Evolutionary conservation across 2,329 filamentous ascomycete genomes (phyloP), one percentile per base, ranked within the genome.

Genomic region (Diaporthe amygdali): DNA sequence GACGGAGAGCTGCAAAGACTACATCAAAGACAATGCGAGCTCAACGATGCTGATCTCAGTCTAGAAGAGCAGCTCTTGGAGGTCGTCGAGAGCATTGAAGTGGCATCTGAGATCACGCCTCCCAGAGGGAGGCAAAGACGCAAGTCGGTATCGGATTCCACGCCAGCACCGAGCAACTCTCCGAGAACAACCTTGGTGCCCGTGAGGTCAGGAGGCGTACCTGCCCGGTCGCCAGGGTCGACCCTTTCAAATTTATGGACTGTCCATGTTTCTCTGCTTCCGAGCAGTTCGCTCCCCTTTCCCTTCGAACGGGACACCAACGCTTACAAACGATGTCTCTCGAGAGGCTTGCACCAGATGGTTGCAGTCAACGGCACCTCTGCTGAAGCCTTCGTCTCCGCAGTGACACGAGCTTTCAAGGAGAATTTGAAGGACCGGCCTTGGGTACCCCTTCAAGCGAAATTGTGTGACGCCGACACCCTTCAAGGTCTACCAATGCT

Each of bases 291-390:
- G 41, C 85, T 87, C 69, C 86, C 88, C 5, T 89, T 90, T 74
- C 89, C 89, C 0, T 91, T 90, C 76, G 89, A 90, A 78, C 88
- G 89, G 76, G 88, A 90, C 74, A 90, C 88, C 17, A 86, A 83
- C 49, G 88, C 88, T 5, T 91, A 91, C 78, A 90, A 90, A 76
- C 84, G 89, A 52, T 90, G 88, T 54, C 81, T 90, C 5, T 91
- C 89, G 17, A 86, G 89, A 20, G 89, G 89, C 3, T 83, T 90
- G 54, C 89, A 90, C 74, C 87, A 86, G 71, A 86, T 89, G 79
- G 82, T 90, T 22, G 87, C 85, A 10, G 83, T 91, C 15, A 82
- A 83, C 52, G 87, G 86, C 22, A 82, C 81, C 3, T 83, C 85
- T 70, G 83, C 85, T 52, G 78, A 82, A 37, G 86, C 88, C 0